Evolutionary conservation across 2,329 filamentous ascomycete genomes (phyloP).

Genomic region (Calonectria hongkongensis): DNA sequence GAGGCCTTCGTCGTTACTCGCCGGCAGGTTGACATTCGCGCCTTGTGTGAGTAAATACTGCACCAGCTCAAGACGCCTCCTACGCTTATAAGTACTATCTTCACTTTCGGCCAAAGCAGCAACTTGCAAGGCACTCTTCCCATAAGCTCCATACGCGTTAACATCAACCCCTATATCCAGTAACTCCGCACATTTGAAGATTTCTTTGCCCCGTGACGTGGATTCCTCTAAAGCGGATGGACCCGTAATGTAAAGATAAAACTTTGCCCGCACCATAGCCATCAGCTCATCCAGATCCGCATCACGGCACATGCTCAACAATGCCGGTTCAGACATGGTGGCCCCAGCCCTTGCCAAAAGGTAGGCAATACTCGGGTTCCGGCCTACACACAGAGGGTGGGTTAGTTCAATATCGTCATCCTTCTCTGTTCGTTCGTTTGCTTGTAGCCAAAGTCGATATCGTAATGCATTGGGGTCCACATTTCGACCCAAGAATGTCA

Average conservation of each 20-base stretch:
- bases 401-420: background rate
- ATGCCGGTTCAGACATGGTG: background rate
- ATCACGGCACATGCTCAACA: background rate
- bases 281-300: background rate
- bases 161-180: conserved; percentile 14
- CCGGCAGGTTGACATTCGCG: background rate
- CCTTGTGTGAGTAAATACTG: background rate
- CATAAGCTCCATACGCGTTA: background rate
- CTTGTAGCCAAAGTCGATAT: background rate
- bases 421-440: background rate
- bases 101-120: background rate
- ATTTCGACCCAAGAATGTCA: conserved; percentile 1
- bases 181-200: background rate
- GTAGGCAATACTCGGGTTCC: background rate
- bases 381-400: background rate
- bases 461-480: conserved; percentile 22
- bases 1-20: background rate
- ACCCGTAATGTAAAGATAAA: background rate
- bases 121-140: conserved; percentile 3
- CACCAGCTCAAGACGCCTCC: background rate
- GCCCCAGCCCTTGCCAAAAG: background rate
- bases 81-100: too few species aligned
- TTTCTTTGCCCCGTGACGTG: fast-evolving
- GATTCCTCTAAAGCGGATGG: background rate
- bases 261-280: background rate